A percentile compares a stretch with the other conserved stretches of the same genome.
Conservation (phyloP, 257 asterid genomes). For the Primulina huaijiensis region DNA sequence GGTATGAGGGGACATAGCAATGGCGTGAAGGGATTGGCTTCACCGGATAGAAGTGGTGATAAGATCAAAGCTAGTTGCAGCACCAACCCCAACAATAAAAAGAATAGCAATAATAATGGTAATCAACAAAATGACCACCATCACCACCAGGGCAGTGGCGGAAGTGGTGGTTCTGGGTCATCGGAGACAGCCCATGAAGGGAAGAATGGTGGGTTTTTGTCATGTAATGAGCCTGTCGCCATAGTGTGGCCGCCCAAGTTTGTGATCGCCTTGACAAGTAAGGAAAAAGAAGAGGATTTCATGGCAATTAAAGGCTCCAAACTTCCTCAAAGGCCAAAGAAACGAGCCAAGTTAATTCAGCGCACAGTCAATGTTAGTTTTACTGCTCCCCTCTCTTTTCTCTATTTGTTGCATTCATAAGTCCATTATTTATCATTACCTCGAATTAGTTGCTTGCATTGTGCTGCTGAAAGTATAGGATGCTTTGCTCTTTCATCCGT, state of each 20-base stretch:
- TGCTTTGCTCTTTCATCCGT: neutral
- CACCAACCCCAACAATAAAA: slow-evolving; percentile 28
- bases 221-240: slow-evolving; percentile 60
- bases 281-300: slow-evolving; percentile 95
- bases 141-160: slow-evolving; percentile 31
- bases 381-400: neutral
- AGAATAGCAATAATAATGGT: slow-evolving; percentile 24
- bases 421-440: neutral
- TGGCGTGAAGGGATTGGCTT: slow-evolving; percentile 44
- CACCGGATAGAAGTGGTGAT: slow-evolving; percentile 43
- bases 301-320: slow-evolving; percentile 88
- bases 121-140: slow-evolving; percentile 27
- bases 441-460: neutral
- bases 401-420: neutral
- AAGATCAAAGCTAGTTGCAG: slow-evolving; percentile 24
- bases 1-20: slow-evolving; percentile 51
- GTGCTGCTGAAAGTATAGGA: neutral
- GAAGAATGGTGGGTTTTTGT: slow-evolving; percentile 61
- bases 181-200: slow-evolving; percentile 56
- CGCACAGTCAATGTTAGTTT: slow-evolving; percentile 83
- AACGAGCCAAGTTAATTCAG: slow-evolving; percentile 78
- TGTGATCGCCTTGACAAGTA: slow-evolving; percentile 72
- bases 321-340: slow-evolving; percentile 94
- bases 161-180: slow-evolving; percentile 70
- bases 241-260: slow-evolving; percentile 83